phyloP scores from a whole-genome alignment of 805 yeast genomes.

The Barnettozyma wickerhamii region DNA sequence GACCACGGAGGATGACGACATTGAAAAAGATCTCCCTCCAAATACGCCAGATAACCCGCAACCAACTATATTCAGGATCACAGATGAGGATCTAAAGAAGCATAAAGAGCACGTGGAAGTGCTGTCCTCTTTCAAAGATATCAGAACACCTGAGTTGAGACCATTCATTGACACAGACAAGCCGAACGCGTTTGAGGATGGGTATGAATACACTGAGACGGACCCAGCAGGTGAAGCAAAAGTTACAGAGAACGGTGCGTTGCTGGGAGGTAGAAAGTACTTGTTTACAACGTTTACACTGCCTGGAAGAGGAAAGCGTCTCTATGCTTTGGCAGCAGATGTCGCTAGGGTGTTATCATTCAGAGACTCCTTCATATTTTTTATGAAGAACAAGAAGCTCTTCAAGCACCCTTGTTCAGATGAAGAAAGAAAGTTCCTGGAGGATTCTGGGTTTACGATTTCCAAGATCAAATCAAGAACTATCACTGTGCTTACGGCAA shows the following conservation, averaged over 20 bases:
- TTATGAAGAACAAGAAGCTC: slow-evolving; percentile 35
- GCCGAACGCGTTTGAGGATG: slow-evolving; percentile 27
- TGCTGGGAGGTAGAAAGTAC: slow-evolving; percentile 36
- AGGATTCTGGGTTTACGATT: slow-evolving; percentile 23
- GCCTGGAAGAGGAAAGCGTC: slow-evolving; percentile 32
- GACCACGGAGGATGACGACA: slow-evolving; percentile 1
- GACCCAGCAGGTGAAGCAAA: slow-evolving; percentile 46
- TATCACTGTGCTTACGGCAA: slow-evolving; percentile 31
- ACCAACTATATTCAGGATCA: slow-evolving; percentile 19
- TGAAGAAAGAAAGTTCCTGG: slow-evolving; percentile 34
- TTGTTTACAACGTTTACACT: slow-evolving; percentile 36
- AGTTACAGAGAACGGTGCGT: slow-evolving; percentile 34
- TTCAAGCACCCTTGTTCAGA: slow-evolving; percentile 33
- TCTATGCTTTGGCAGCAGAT: slow-evolving; percentile 38
- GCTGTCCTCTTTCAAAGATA: slow-evolving; percentile 13
- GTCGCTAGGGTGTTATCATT: slow-evolving; percentile 37
- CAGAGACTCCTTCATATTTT: slow-evolving; percentile 51
- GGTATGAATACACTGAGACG: slow-evolving; percentile 25
- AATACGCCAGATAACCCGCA: slow-evolving; percentile 23
- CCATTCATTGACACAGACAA: slow-evolving; percentile 13
- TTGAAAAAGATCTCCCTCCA: slow-evolving; percentile 17
- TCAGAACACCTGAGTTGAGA: slow-evolving; percentile 10
- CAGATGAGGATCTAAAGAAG: slow-evolving; percentile 6
- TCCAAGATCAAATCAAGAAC: slow-evolving; percentile 20
- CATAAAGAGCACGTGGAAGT: slow-evolving; percentile 13